These are phyloP conservation scores for Globisporangium camurandrum DNA, from an alignment of 352 stramenopile genomes.

Conservation along the genomic window DNA sequence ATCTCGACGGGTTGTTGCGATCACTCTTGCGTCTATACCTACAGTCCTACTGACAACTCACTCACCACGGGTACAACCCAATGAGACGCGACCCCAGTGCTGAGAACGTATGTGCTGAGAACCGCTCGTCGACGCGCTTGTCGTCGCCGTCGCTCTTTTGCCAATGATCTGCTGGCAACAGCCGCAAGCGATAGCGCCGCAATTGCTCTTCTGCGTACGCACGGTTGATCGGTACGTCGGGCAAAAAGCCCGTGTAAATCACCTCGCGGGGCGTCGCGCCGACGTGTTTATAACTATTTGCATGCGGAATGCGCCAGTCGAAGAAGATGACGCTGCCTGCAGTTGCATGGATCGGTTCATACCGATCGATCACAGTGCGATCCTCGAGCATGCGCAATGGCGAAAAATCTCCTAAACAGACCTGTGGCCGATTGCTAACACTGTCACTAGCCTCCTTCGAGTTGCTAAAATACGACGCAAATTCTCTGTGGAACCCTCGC, in stretches of 20 bases:
- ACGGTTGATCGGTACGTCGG: slow-evolving; percentile 59
- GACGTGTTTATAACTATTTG: slow-evolving; percentile 80
- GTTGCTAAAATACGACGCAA: slow-evolving; percentile 43
- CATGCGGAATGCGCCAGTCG: slow-evolving; percentile 83
- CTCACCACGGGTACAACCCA: slow-evolving; percentile 49
- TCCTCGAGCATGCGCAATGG: slow-evolving; percentile 83
- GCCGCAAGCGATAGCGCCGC: slow-evolving; percentile 45
- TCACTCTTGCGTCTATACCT: too few relatives aligned
- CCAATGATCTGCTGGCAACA: slow-evolving; percentile 73
- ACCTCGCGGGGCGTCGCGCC: slow-evolving; percentile 56
- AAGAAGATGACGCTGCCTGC: slow-evolving; percentile 84
- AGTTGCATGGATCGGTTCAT: slow-evolving; percentile 47
- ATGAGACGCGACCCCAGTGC: slow-evolving; percentile 57
- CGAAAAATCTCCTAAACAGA: slow-evolving; percentile 86
- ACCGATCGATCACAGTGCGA: slow-evolving; percentile 58
- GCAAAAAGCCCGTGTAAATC: slow-evolving; percentile 83
- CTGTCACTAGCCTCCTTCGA: slow-evolving; percentile 7
- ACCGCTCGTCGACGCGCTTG: slow-evolving; percentile 46
- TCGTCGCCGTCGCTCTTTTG: slow-evolving; percentile 61
- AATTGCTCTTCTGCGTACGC: slow-evolving; percentile 68
- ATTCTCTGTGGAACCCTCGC: slow-evolving; percentile 82
- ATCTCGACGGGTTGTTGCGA: too few relatives aligned
- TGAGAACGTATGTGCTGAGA: slow-evolving; percentile 61
- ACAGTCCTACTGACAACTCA: not conserved
- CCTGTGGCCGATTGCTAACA: slow-evolving; percentile 41